Base-by-base conservation (phyloP, 2,329 filamentous ascomycete genomes). In the Fusarium verticillioides region DNA sequence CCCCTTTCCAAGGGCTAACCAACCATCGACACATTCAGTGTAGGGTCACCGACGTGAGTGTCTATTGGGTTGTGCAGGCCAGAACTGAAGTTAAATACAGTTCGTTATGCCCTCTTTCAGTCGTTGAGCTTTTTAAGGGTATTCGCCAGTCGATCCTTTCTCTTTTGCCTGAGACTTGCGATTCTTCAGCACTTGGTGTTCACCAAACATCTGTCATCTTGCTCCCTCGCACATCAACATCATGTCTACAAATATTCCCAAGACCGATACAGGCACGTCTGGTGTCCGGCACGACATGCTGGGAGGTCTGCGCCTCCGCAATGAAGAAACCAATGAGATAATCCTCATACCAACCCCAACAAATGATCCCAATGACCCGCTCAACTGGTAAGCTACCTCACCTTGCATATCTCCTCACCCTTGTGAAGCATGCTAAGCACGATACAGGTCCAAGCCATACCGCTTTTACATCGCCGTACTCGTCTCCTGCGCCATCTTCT, bases 401-500 rank as follows among this genome's bases (percentile, higher is more conserved):
- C 4, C 11, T 15, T 5, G 11, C 6, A 5, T 2, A 13, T 10
- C 0, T 10, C 9, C 47, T 34, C n/a, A 23, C 9, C 6, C 1
- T 13, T 2, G 11, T 2, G 0, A 19, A 34, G 2, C 9, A 26
- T 26, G 6, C 49, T 52, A 8, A 50, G 3, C 7, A 32, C 2
- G 2, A 2, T 1, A 26, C 5, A 85, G 83, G 85, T 80, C 83
- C 32, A 80, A 83, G 79, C 79, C 81, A 72, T 86, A 85, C 71
- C 86, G 87, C 57, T 82, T 84, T 68, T 89, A 87, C 76, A 85
- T 86, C 42, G 86, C 87, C 13, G 75, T 80, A 53, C 79, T 88
- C 19, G 83, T 88, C 39, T 88, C 85, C 75, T 68, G 85, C 7
- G 86, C 87, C 59, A 88, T 89, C 81, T 82, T 88, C 68, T 83